Evolutionary conservation across 208 protist genomes (phyloP).

Genomic region (Leishmania guyanensis): DNA sequence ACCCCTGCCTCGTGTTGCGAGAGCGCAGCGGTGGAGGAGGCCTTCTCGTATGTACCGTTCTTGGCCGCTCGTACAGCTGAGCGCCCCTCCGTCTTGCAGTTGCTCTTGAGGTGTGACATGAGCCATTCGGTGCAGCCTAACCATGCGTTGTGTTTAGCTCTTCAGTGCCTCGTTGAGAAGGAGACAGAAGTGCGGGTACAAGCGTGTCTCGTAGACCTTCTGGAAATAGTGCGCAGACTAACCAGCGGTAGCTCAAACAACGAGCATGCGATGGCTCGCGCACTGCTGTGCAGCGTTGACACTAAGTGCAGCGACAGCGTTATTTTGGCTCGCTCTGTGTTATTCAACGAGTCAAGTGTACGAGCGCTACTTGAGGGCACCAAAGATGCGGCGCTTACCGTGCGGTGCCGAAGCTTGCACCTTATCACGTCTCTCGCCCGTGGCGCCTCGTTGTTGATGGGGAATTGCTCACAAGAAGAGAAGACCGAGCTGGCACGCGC

Average conservation of each 20-base stretch:
- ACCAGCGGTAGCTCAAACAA: neutral
- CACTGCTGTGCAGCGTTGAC: conserved; percentile 26
- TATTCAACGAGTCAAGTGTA: conserved; percentile 16
- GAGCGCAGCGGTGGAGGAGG: conserved; percentile 14
- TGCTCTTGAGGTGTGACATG: conserved; percentile 4
- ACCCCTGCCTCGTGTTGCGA: neutral
- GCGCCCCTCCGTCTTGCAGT: conserved; percentile 19
- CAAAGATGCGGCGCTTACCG: neutral
- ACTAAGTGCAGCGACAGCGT: conserved; percentile 16
- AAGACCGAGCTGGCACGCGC: conserved; percentile 11
- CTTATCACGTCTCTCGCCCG: conserved; percentile 28
- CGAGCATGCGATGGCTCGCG: conserved; percentile 13
- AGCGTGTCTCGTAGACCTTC: conserved; percentile 7
- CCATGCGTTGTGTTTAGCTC: conserved; percentile 7
- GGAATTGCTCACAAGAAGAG: conserved; percentile 10
- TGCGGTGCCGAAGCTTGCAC: conserved; percentile 32
- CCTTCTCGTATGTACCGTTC: conserved; percentile 34
- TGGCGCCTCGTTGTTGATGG: conserved; percentile 3
- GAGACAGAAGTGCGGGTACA: conserved; percentile 28
- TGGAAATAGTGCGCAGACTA: conserved; percentile 15
- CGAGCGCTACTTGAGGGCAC: conserved; percentile 23
- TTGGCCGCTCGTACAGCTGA: conserved; percentile 9
- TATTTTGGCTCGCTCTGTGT: conserved; percentile 11
- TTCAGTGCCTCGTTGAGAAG: conserved; percentile 23
- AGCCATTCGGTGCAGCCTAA: neutral